Evolutionary conservation across 2,329 filamentous ascomycete species (phyloP).

Genomic region (Calonectria leucothoes): DNA sequence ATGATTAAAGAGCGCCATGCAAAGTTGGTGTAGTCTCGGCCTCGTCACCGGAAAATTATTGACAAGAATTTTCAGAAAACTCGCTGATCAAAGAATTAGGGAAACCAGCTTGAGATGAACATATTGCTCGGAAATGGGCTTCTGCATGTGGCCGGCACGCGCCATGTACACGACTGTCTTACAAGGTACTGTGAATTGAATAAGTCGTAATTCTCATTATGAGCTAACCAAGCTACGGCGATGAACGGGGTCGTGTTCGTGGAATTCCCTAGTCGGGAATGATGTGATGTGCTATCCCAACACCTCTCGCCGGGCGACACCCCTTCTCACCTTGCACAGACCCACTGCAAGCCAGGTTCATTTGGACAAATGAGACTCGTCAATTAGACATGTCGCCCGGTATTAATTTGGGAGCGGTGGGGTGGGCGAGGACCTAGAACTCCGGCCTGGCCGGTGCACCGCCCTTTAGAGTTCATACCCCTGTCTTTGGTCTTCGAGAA

Average conservation of each 20-base stretch:
- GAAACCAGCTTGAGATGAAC: conserved; percentile 4
- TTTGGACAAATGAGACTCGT: background rate
- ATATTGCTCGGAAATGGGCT: conserved; percentile 6
- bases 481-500: background rate
- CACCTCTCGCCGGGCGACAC: background rate
- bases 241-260: background rate
- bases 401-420: background rate
- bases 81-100: background rate
- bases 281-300: conserved; percentile 11
- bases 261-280: background rate
- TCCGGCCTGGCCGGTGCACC: background rate
- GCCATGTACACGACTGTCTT: background rate
- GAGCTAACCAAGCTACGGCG: conserved; percentile 3
- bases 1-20: conserved; percentile 13
- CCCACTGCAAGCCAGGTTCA: background rate
- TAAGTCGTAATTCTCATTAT: conserved; percentile 16
- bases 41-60: conserved; percentile 1
- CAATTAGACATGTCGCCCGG: background rate
- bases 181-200: conserved; percentile 15
- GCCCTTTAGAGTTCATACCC: background rate
- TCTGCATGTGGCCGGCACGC: background rate
- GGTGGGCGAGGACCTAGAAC: background rate
- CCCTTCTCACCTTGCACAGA: background rate
- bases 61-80: background rate
- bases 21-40: background rate